Base-by-base conservation (phyloP, 176 grass and related monocot species). In the Cenchrus americanus region DNA sequence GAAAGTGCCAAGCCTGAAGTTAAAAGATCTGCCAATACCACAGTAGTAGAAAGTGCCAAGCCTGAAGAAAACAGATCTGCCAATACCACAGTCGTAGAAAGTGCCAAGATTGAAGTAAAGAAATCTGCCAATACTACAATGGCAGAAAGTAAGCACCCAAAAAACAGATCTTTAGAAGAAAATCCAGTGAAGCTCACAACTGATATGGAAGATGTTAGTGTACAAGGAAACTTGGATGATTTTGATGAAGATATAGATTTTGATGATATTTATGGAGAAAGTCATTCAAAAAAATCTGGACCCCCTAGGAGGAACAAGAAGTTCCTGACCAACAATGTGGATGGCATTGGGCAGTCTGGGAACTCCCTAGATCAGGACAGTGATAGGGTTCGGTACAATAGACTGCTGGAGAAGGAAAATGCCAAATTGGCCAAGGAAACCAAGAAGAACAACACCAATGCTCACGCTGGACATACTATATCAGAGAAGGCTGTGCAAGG, bases 121-220 rank as follows among this genome's bases (percentile, higher is more conserved):
- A 67, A n/a, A 62, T 46, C 72, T 77, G 17, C 23, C 47, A 83
- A 86, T 57, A 78, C 64, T 40, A 88, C 77, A 74, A 53, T 32
- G 63, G 30, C 37, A n/a, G 24, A 21, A 65, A 65, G 24, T 34
- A 89, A 43, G 61, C 12, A 32, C 19, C 65, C 77, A 41, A 65
- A 82, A 70, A 67, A 53, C 12, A 82, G 74, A 87, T 89, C 78
- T 46, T 79, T 72, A 30, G 87, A 93, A 87, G 91, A 82, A 80
- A 90, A 77, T 50, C 89, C 19, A 62, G 65, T 73, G 58, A 91
- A 83, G 41, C 62, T 86, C 5, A 53, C 82, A 44, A 71, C 80
- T 75, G 81, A 66, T 12, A 37, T 62, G 34, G 86, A 90, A 77
- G 87, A 87, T 14, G 76, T 82, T 62, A 83, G 40, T 8, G 6